A percentile compares a stretch with the other conserved stretches of the same genome.
Evolutionary conservation across 108 stramenopile genomes (phyloP).

Genomic region (Mediolabrus comicus): DNA sequence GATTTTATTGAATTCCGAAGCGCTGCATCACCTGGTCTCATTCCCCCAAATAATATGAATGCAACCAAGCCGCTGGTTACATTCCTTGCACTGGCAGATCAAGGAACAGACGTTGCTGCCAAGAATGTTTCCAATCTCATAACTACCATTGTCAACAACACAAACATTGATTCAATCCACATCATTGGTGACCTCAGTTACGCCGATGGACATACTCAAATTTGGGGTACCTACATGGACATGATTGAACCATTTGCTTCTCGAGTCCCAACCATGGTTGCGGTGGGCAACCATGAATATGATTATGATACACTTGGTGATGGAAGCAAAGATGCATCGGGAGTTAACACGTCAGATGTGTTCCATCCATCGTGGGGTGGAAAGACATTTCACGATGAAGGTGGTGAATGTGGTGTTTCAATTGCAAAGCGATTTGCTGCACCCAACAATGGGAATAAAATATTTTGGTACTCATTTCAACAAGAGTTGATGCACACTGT

Average conservation of each 20-base stretch:
- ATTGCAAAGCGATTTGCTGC: conserved; percentile 69
- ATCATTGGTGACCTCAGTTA: conserved; percentile 76
- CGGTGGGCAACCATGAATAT: conserved; percentile 88
- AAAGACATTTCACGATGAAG: conserved; percentile 57
- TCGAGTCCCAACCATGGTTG: conserved; percentile 73
- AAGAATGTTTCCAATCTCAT: conserved; percentile 41
- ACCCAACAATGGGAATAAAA: conserved; percentile 63
- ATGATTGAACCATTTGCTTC: conserved; percentile 76
- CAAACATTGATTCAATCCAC: conserved; percentile 52
- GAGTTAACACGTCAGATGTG: conserved; percentile 35
- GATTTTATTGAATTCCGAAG: conserved; percentile 21
- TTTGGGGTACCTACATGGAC: conserved; percentile 78
- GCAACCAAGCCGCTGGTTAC: conserved; percentile 23
- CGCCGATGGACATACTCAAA: conserved; percentile 58
- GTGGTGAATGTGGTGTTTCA: conserved; percentile 83
- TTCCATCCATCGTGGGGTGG: conserved; percentile 63
- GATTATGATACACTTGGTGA: conserved; percentile 66
- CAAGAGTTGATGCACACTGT: conserved; percentile 64
- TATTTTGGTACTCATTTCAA: conserved; percentile 76
- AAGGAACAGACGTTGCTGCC: conserved; percentile 46
- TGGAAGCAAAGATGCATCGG: conserved; percentile 60
- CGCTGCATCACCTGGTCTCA: conserved; percentile 7
- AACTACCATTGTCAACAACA: conserved; percentile 2
- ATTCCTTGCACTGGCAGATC: conserved; percentile 71
- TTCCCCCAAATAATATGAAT: background rate